Evolutionary conservation across 495 filamentous ascomycete species (phyloP), one percentile per base, ranked within the genome.

Genomic region (Thermochaetoides thermophila): DNA sequence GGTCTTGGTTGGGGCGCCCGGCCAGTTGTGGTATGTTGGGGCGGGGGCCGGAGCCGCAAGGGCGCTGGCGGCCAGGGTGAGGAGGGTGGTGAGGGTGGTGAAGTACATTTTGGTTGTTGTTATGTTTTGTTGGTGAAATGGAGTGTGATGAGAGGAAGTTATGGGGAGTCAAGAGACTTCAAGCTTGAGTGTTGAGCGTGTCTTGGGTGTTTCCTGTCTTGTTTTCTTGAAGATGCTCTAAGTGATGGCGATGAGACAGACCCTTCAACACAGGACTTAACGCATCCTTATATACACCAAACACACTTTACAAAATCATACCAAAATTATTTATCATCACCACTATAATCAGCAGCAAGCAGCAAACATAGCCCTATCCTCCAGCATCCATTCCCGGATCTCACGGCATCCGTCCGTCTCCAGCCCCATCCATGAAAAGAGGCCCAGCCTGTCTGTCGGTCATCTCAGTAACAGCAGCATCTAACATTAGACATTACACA

Each of bases 31-130:
- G 21, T 11, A 18, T 13, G 42, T 40, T 12, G 42, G 42, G 12
- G 45, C 37, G n/a, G n/a, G n/a, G n/a, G n/a, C n/a, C n/a, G n/a
- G n/a, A 12, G 44, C 39, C 19, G 32, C 12, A n/a, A 31, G 33
- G 26, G 23, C 3, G 30, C 21, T 11, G 29, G 36, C 16, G 27
- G 34, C 26, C 16, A 37, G 16, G 16, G 32, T 30, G 15, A 40
- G 18, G 35, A 42, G 12, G 31, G 32, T 22, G 37, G 42, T 18
- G 35, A 36, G n/a, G 7, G 27, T 32, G 8, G 35, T 25, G 34
- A 34, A 16, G 37, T 37, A 13, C 48, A 50, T 47, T 18, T 27
- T 47, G 37, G n/a, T 35, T 12, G 26, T 31, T 18, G 28, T 6
- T 15, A 8, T 17, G 22, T 25, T 16, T 12, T 21, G 5, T 12